A percentile compares a stretch with the other conserved stretches of the same genome.
Evolutionary conservation across 1,284 basidiomycete genomes (phyloP).

Genomic region (Agaricales sp.): DNA sequence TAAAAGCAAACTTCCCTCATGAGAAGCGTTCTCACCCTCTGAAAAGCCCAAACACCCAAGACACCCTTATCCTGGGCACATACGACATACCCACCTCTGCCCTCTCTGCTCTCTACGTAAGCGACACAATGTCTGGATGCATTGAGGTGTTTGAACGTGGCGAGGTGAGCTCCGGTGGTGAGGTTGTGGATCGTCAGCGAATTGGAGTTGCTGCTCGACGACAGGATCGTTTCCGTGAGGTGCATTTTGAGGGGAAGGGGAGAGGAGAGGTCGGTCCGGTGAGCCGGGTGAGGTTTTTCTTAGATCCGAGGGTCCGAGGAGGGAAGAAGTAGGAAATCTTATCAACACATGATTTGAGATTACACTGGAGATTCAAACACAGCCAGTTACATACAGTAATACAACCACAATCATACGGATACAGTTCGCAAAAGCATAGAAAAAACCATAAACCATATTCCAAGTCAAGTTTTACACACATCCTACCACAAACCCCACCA

Average conservation of each 20-base stretch:
- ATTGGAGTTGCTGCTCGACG: conserved; percentile 43
- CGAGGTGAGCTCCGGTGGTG: conserved; percentile 53
- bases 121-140: conserved; percentile 47
- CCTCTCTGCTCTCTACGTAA: conserved; percentile 50
- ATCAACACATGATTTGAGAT: too few relatives aligned
- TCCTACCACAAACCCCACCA: too few relatives aligned
- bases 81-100: conserved; percentile 67
- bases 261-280: neutral
- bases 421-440: too few relatives aligned
- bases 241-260: conserved; percentile 28
- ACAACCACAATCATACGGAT: too few relatives aligned
- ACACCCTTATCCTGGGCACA: conserved; percentile 77
- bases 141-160: conserved; percentile 70
- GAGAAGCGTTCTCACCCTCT: conserved; percentile 48
- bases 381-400: too few relatives aligned
- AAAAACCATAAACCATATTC: too few relatives aligned
- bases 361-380: too few relatives aligned
- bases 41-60: conserved; percentile 74
- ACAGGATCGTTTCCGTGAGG: conserved; percentile 60
- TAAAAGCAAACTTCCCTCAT: neutral
- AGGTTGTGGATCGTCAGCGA: conserved; percentile 62
- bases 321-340: too few relatives aligned
- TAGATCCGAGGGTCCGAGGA: too few relatives aligned
- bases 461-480: too few relatives aligned
- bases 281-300: too few relatives aligned